Evolutionary conservation across 345 rosid species (phyloP).

Genomic region (Eutrema japonicum): DNA sequence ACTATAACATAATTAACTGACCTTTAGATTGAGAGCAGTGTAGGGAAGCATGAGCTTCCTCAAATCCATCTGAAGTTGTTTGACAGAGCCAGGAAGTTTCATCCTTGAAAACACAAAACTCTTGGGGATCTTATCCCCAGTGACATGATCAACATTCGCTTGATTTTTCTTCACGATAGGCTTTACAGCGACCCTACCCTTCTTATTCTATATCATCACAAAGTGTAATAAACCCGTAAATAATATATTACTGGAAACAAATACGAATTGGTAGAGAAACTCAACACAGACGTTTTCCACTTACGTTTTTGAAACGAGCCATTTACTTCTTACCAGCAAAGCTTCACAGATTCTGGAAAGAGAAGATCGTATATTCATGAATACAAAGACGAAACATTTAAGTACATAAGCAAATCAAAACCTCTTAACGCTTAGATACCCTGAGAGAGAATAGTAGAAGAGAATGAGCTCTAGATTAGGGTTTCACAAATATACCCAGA

Average conservation of each 20-base stretch:
- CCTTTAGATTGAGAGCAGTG: slow-evolving; percentile 93
- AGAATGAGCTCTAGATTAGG: not conserved
- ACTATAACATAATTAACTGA: slow-evolving; percentile 8
- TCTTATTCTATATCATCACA: slow-evolving; percentile 49
- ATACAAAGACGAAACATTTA: slow-evolving; percentile 18
- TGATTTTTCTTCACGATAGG: slow-evolving; percentile 62
- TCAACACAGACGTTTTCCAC: slow-evolving; percentile 11
- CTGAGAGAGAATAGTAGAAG: not conserved
- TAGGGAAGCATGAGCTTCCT: slow-evolving; percentile 94
- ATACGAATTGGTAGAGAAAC: not conserved
- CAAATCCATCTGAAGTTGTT: slow-evolving; percentile 83
- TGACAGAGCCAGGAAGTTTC: slow-evolving; percentile 77
- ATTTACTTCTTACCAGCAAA: slow-evolving; percentile 34
- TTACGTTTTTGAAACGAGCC: slow-evolving; percentile 58
- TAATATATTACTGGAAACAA: not conserved
- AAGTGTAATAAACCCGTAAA: not conserved
- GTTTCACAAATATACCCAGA: not conserved
- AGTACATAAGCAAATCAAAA: not conserved
- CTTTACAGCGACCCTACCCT: slow-evolving; percentile 62
- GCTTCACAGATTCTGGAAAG: slow-evolving; percentile 27
- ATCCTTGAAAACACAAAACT: slow-evolving; percentile 92
- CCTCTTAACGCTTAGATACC: not conserved
- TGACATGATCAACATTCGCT: slow-evolving; percentile 66
- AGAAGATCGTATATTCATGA: slow-evolving; percentile 8
- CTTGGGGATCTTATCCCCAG: slow-evolving; percentile 87